Evolutionary conservation across 495 filamentous ascomycete genomes (phyloP).

Genomic region (Chaetomidium leptoderma): DNA sequence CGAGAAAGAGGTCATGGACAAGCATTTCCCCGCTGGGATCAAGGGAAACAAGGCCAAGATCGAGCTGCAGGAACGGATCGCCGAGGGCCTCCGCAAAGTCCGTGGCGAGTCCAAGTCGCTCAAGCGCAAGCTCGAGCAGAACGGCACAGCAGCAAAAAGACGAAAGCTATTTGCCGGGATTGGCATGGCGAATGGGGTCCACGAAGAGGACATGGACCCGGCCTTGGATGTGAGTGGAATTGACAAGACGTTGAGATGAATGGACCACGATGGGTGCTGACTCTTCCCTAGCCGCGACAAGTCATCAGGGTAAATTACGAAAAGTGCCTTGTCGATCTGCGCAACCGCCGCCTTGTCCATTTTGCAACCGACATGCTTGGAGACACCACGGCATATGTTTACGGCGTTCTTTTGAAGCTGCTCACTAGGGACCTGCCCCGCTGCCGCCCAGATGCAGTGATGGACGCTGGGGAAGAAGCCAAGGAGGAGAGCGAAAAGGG

Average conservation of each 20-base stretch:
- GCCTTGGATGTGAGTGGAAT: slow-evolving; percentile 34
- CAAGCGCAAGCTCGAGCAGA: slow-evolving; percentile 47
- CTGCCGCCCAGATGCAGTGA: slow-evolving; percentile 54
- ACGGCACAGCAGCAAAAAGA: slow-evolving; percentile 42
- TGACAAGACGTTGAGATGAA: not conserved
- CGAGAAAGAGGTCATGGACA: slow-evolving; percentile 42
- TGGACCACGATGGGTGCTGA: slow-evolving; percentile 28
- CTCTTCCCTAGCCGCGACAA: slow-evolving; percentile 43
- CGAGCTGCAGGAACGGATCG: slow-evolving; percentile 50
- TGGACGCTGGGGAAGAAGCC: slow-evolving; percentile 54
- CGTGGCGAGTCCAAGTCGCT: slow-evolving; percentile 42
- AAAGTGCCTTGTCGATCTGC: slow-evolving; percentile 74
- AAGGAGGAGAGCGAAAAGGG: slow-evolving; percentile 37
- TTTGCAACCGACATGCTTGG: slow-evolving; percentile 57
- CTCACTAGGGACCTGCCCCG: slow-evolving; percentile 64
- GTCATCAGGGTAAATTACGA: slow-evolving; percentile 80
- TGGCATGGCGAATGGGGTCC: slow-evolving; percentile 23
- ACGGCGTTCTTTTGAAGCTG: slow-evolving; percentile 62
- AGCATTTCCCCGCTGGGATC: slow-evolving; percentile 35
- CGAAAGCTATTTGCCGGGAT: slow-evolving; percentile 44
- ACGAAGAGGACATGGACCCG: slow-evolving; percentile 40
- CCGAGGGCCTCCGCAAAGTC: slow-evolving; percentile 50
- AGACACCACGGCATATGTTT: slow-evolving; percentile 65
- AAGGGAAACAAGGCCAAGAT: slow-evolving; percentile 55
- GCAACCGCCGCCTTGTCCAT: slow-evolving; percentile 68